Evolutionary conservation across 140 eudicot species (phyloP), one percentile per base, ranked within the genome.

Genomic region (Stevia rebaudiana): DNA sequence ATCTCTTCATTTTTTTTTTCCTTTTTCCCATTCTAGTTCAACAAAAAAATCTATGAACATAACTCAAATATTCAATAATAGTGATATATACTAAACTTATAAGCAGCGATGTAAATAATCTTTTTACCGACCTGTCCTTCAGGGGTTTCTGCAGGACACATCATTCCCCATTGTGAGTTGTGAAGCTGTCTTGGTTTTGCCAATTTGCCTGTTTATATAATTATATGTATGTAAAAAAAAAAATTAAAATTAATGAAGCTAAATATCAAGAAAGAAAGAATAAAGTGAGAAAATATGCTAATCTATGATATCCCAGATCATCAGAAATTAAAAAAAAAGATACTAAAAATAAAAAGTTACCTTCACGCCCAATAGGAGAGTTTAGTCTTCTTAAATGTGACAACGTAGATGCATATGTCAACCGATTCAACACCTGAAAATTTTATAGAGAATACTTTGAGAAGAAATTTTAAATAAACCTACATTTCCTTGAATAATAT

Each of bases 291-390:
- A 42, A 11, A 61, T 10, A 36, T 11, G 25, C 67, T 15, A 70
- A 36, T n/a, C 39, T 6, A 37, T 13, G 53, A 48, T 46, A 56
- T 19, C 47, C 47, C 55, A 56, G 42, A 56, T 73, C 28, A 54
- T 63, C 41, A 11, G 23, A 31, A 15, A 4, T 3, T 19, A 1
- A 3, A 15, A 15, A 44, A 21, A 42, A 36, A 36, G 47, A 19
- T 37, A 42, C 4, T 3, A 11, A 30, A 73, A 80, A 1, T 1
- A 15, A 11, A 39, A n/a, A 60, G 1, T 57, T 48, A 80, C 96
- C 98, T 85, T 92, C 98, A 70, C 98, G 98, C 12, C 98, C 98
- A 0, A 92, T 92, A 10, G 98, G 98, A 18, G 98, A 92, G 68
- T 92, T 92, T 7, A 92, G 69, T 70, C 98, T 88, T 53, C 98